Percentiles rank a stretch among this genome's conserved stretches.
Evolutionary conservation across 1,284 basidiomycete genomes (phyloP).

Genomic region (Abortiporus biennis): DNA sequence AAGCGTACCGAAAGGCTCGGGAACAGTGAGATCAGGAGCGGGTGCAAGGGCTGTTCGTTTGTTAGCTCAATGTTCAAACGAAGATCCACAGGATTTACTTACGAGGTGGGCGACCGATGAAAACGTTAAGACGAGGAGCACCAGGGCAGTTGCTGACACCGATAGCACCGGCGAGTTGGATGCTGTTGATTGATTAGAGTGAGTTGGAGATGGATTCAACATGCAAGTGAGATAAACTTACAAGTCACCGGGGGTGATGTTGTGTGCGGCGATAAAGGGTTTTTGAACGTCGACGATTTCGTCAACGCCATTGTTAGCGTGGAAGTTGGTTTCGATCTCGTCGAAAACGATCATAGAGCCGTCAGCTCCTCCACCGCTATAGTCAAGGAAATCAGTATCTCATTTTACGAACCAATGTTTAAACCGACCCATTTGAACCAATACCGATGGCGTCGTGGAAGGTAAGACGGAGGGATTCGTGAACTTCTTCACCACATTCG

Average conservation of each 20-base stretch:
- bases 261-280: constrained; percentile 14
- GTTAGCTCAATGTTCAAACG: neutral
- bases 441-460: constrained; percentile 27
- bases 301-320: constrained; percentile 18
- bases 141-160: constrained; percentile 21
- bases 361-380: constrained; percentile 16
- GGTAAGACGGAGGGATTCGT: constrained; percentile 24
- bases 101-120: constrained; percentile 15
- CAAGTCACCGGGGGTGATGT: constrained; percentile 15
- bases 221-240: neutral
- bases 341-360: constrained; percentile 18
- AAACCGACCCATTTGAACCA: constrained; percentile 17
- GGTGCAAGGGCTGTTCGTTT: constrained; percentile 11
- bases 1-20: constrained; percentile 28
- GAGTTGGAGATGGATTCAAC: too few relatives aligned
- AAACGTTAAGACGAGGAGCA: constrained; percentile 18
- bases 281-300: constrained; percentile 15
- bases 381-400: too few relatives aligned
- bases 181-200: constrained; percentile 5
- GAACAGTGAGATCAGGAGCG: constrained; percentile 31
- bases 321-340: constrained; percentile 18
- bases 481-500: constrained; percentile 22
- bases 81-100: neutral
- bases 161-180: constrained; percentile 22
- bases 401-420: too few relatives aligned